Evolutionary conservation across 257 asterid species (phyloP).

Genomic region (Penstemon davidsonii): DNA sequence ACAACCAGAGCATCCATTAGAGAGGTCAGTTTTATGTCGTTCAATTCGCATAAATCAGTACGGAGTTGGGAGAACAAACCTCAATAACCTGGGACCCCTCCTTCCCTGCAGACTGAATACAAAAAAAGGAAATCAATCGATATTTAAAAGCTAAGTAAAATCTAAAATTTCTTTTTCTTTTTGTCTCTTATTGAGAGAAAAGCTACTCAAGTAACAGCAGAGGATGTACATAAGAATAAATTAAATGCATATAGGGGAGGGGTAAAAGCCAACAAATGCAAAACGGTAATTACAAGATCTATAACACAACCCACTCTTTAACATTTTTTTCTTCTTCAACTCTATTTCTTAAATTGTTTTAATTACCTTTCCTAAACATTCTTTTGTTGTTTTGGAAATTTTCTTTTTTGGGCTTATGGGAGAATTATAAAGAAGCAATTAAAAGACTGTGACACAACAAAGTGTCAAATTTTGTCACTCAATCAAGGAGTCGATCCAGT

Average conservation of each 20-base stretch:
- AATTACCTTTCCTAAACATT: no score
- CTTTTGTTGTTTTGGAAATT: no score
- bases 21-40: background rate
- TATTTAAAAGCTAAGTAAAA: no score
- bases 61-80: slow-evolving; percentile 53
- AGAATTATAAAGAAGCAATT: background rate
- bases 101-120: slow-evolving; percentile 65
- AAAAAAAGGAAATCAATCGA: slow-evolving; percentile 21
- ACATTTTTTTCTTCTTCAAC: background rate
- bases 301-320: background rate
- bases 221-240: background rate
- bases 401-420: no score
- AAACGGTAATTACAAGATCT: background rate
- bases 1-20: slow-evolving; percentile 14
- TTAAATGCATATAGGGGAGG: background rate
- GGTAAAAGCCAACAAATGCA: slow-evolving; percentile 23
- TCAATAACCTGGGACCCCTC: slow-evolving; percentile 71
- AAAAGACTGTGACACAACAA: background rate
- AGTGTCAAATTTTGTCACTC: background rate
- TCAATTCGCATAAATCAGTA: slow-evolving; percentile 10
- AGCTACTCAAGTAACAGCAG: background rate
- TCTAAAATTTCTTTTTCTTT: background rate
- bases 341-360: no score
- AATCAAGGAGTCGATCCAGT: background rate
- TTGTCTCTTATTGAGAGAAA: background rate